Percentiles rank a stretch among this genome's conserved stretches.
Evolutionary conservation across 768 basidiomycete species (phyloP).

Genomic region (Leccinum disarticulatum): DNA sequence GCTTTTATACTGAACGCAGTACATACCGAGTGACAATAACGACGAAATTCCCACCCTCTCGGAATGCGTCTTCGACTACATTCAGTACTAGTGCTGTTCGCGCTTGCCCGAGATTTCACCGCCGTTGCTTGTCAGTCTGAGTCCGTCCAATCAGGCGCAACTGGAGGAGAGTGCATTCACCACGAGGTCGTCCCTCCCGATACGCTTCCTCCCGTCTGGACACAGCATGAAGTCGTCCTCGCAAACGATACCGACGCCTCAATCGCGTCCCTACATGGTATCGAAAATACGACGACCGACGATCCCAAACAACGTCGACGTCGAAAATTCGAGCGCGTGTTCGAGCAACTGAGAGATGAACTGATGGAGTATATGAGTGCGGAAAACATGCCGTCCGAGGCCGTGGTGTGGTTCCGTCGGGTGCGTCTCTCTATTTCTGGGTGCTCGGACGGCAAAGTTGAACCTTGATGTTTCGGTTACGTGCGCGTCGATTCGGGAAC

Average conservation of each 20-base stretch:
- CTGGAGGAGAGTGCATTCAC: not conserved
- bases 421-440: conserved; percentile 43
- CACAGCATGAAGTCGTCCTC: not conserved
- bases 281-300: not conserved
- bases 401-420: conserved; percentile 77
- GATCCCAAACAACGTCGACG: conserved; percentile 42
- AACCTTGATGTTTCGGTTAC: not conserved
- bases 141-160: not conserved
- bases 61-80: not conserved
- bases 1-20: too few relatives aligned
- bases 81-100: not conserved
- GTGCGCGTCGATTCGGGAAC: not conserved
- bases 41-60: not conserved
- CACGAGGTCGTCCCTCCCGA: not conserved
- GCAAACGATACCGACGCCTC: not conserved
- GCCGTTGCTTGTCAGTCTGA: not conserved
- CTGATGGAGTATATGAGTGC: conserved; percentile 65
- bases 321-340: conserved; percentile 69
- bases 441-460: not conserved
- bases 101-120: not conserved
- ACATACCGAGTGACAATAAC: too few relatives aligned
- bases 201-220: not conserved
- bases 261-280: not conserved
- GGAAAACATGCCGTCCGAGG: conserved; percentile 80
- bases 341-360: conserved; percentile 70